Evolutionary conservation across 2,329 filamentous ascomycete genomes (phyloP).

Genomic region (Stagonosporopsis cucurbitacearum): DNA sequence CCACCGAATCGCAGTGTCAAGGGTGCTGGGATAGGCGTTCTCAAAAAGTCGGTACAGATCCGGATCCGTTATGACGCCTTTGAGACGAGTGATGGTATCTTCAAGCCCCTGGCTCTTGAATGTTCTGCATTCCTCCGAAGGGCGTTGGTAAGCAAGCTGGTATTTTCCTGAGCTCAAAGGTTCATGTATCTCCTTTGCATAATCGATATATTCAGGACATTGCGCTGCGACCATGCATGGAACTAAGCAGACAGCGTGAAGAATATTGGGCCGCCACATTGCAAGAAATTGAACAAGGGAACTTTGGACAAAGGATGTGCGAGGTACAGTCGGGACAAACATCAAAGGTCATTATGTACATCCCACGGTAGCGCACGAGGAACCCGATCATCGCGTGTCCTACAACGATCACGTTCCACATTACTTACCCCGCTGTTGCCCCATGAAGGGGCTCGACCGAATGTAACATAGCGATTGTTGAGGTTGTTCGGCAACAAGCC

Average conservation of each 20-base stretch:
- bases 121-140: constrained; percentile 53
- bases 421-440: constrained; percentile 43
- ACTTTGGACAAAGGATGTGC: not conserved
- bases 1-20: constrained; percentile 76
- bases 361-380: constrained; percentile 4
- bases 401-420: constrained; percentile 27
- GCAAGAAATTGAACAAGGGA: constrained; percentile 5
- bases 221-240: constrained; percentile 40
- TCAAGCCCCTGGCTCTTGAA: constrained; percentile 56
- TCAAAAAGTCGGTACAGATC: constrained; percentile 74
- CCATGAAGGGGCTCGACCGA: constrained; percentile 22
- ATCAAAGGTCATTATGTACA: constrained; percentile 4
- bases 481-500: constrained; percentile 25
- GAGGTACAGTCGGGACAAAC: not conserved
- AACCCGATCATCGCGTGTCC: constrained; percentile 3
- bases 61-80: constrained; percentile 53
- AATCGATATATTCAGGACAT: constrained; percentile 55
- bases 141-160: constrained; percentile 55
- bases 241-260: constrained; percentile 23
- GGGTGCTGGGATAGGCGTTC: constrained; percentile 76
- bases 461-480: constrained; percentile 34
- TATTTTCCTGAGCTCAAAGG: constrained; percentile 54
- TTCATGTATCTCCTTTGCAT: constrained; percentile 50
- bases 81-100: constrained; percentile 44
- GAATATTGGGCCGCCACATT: constrained; percentile 32